Base-by-base conservation (phyloP, 73 alveolate species). In the Effrenium voratum region DNA sequence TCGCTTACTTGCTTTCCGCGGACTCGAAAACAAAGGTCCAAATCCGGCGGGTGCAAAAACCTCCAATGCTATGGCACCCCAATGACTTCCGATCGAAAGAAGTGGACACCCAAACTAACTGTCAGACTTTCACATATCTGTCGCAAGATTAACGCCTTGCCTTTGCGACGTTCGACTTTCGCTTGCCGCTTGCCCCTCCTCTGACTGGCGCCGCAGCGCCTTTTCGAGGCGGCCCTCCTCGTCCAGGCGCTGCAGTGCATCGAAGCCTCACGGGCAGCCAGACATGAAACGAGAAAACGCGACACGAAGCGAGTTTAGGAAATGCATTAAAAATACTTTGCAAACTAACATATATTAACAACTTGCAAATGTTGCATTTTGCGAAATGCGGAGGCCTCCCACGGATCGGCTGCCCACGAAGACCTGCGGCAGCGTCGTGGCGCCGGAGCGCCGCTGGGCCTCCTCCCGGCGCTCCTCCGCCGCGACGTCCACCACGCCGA, bases 401-500 rank as follows among this genome's bases (percentile, higher is more conserved):
- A 90, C 55, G 34, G 87, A 90, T 10, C 57, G 41, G 41, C 73
- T 41, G 22, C 97, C 97, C 55, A 90, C 97, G 41, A 90, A 59
- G 34, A 90, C 52, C 73, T 90, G 97, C 59, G 97, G 97, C 36
- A 90, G 52, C 52, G 82, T 68, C 30, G 22, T 15, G 16, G 26
- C 47, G 52, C n/a, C 59, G 34, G 57, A 16, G 41, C 46, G 44
- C 60, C 8, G 46, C 43, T 43, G 32, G 4, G 49, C 72, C 87
- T 40, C 60, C 43, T 12, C 2, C 13, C 81, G 88, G 24, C 28
- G 75, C 88, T 55, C 86, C 87, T 90, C 97, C 34, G 97, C 97
- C 32, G 52, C 57, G 41, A 90, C 83, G 76, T 90, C 97, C 97
- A 90, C 97, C 88, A 90, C 88, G 30, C 85, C 97, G 77, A 90